Base-by-base conservation (phyloP, 371 early-diverging fungal species). In the Apophysomyces trapeziformis region DNA sequence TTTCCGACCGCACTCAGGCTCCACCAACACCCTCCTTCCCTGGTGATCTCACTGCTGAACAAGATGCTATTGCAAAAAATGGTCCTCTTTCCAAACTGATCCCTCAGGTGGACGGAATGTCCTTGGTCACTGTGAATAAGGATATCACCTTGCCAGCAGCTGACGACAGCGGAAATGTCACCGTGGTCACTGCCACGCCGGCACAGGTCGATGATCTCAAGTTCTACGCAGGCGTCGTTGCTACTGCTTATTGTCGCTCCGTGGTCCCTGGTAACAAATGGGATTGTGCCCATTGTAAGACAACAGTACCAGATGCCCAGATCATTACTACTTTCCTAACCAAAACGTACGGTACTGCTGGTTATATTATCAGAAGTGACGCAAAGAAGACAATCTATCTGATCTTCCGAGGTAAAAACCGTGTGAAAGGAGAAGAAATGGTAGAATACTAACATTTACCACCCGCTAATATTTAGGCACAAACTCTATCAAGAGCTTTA, bases 401-500 rank as follows among this genome's bases (percentile, higher is more conserved):
- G n/a, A 57, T 57, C 1, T 68, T 68, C 46, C 37, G 68, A 43
- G 68, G 67, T 58, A 67, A 8, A 45, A 12, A 26, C 32, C 32
- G 32, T 3, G 32, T 26, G 32, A 13, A 45, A 12, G 0, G 3
- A 26, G 32, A 26, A 26, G 32, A 45, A 45, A 0, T 13, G 8
- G 0, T 18, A 45, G 1, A 45, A n/a, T 13, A 13, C 21, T 50
- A 50, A 5, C 41, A 5, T 5, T 11, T 50, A 16, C 21, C 5
- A 50, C 54, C 5, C 9, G 21, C 0, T 50, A 16, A 7, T 21
- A 7, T 7, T 50, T 21, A 50, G 54, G 54, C 21, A 50, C 54
- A 4, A 64, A 46, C 58, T 71, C 71, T 35, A 43, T 71, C 61
- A 58, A 61, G 12, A 71, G 61, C 39, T 57, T 45, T 37, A 45